Evolutionary conservation across 371 early-diverging fungal species (phyloP), one percentile per base, ranked within the genome.

Genomic region (Mortierella polycephala): DNA sequence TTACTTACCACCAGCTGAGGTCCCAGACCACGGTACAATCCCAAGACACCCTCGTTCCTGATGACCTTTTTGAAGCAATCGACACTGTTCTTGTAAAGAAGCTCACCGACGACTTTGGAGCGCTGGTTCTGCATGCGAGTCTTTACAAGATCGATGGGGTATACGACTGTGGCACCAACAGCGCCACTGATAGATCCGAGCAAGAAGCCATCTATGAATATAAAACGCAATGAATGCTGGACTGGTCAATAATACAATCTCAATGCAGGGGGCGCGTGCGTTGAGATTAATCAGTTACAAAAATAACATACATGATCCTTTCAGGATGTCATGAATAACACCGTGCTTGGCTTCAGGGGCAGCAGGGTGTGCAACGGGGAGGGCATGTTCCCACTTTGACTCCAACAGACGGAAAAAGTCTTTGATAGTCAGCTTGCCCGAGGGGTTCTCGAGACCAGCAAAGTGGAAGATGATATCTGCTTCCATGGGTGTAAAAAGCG

Each of bases 121-220:
- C 99, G 91, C 79, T 98, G 98, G 83, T 98, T 98, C 81, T 98
- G 99, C 97, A 98, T 96, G 57, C 99, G 90, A 0, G 99, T 98
- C 84, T 98, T 98, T 67, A 98, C 98, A 64, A 98, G 83, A 85
- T 98, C 99, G 60, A 98, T 97, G 16, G 99, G 99, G 77, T 98
- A 98, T 30, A 98, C 97, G 61, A 92, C 93, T 2, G 96, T 94
- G 7, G 98, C 98, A 62, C 98, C 99, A 21, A 98, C 91, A 18
- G 97, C 96, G 81, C 99, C 99, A 65, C 96, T 96, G 79, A 98
- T 87, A 1, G 97, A 91, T 37, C 97, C 99, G 18, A 97, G 84
- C 14, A 88, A 70, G 81, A 98, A 98, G 52, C 90, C 88, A 73
- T 94, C 77, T 76, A 64, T n/a, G 16, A 14, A 11, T 1, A 39